Evolutionary conservation across 2,329 filamentous ascomycete species (phyloP), one percentile per base, ranked within the genome.

Genomic region (Fusarium brachygibbosum): DNA sequence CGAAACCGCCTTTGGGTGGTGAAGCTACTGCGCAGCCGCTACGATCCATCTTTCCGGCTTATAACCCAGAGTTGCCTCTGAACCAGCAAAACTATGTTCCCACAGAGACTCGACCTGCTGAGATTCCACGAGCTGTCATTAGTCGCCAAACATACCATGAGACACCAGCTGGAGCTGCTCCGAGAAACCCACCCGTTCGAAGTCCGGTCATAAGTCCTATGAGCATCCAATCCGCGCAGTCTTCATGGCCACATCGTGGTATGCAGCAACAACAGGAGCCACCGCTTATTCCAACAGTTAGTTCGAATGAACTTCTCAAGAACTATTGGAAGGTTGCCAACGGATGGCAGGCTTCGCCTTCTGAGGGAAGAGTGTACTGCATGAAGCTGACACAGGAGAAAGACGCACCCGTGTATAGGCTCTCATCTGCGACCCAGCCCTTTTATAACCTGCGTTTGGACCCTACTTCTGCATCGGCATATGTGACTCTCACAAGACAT

Each of bases 11-110:
- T 17, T 73, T 85, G 6, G 75, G 74, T 28, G 80, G 82, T 25
- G 77, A 79, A 11, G 45, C 74, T 23, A 66, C 76, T 44, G 76
- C 76, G 51, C 77, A 68, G 62, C 71, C 77, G 0, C 84, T 92
- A 72, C 86, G 87, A 32, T 94, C 91, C 25, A 93, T 94, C 72
- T 94, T 94, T 72, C 92, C 92, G 10, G 85, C 86, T 31, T 94
- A 93, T 75, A 89, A 94, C 73, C 90, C 88, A 5, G 85, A 85
- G 2, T 76, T 93, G 25, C 83, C 91, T 7, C 84, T 93, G 5
- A 84, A 88, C 57, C 87, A 88, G 59, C 92, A 94, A 74, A 80
- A 87, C 46, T 94, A 94, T 79, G 91, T 86, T 49, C 91, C 91
- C 4, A 90, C 87, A 1, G 88, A 91, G 75, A 80, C 85, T 56